phyloP scores from a whole-genome alignment of 208 protist species.

The Entamoeba invadens region DNA sequence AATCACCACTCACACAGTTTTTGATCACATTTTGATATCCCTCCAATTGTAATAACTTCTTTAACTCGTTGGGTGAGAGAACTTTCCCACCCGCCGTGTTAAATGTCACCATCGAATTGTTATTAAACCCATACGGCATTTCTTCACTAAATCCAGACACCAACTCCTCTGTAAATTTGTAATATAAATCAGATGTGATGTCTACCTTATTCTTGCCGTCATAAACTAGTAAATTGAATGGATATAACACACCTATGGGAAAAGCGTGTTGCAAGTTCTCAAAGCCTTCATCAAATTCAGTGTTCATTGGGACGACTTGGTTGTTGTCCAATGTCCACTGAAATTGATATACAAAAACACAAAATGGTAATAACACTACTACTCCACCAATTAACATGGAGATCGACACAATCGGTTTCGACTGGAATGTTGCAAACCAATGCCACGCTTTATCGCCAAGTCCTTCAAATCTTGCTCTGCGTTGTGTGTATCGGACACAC shows the following conservation, averaged over 20 bases:
- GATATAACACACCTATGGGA: not conserved
- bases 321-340: constrained; percentile 13
- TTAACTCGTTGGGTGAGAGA: not conserved
- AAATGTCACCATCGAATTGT: not conserved
- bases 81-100: not conserved
- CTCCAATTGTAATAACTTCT: not conserved
- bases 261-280: not conserved
- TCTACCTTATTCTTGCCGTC: not conserved
- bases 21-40: not conserved
- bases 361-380: not conserved
- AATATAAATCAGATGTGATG: not conserved
- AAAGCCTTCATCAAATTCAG: not conserved
- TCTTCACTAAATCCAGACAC: not conserved
- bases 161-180: not conserved
- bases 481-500: not conserved
- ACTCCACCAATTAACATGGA: not conserved
- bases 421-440: not conserved
- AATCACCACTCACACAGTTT: not conserved
- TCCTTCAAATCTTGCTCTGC: not conserved
- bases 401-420: no score
- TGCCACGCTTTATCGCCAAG: not conserved
- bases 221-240: constrained; percentile 1
- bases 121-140: not conserved
- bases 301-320: not conserved
- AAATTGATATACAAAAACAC: not conserved